phyloP scores from a whole-genome alignment of 2,329 filamentous ascomycete species.

The Phaeoacremonium minimum region DNA sequence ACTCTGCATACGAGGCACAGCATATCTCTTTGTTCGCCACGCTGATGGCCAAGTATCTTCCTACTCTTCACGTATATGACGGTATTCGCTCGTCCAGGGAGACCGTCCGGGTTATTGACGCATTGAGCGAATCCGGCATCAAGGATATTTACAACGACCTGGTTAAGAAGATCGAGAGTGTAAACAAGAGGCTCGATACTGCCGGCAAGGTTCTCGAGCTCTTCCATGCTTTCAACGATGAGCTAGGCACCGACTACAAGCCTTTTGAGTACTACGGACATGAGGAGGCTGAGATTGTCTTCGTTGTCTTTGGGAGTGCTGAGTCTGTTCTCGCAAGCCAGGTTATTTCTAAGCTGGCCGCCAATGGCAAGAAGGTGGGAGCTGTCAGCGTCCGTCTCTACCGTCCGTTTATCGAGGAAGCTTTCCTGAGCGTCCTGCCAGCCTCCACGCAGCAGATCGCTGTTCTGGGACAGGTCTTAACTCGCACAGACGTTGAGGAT shows the following conservation, averaged over 20 bases:
- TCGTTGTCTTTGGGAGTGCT: slow-evolving; percentile 89
- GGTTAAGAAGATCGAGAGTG: slow-evolving; percentile 51
- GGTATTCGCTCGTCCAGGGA: slow-evolving; percentile 70
- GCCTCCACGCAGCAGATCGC: slow-evolving; percentile 70
- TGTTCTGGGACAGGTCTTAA: slow-evolving; percentile 83
- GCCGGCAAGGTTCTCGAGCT: slow-evolving; percentile 68
- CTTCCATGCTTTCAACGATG: slow-evolving; percentile 74
- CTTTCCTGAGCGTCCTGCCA: slow-evolving; percentile 80
- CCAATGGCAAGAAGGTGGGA: slow-evolving; percentile 73
- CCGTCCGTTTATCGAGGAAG: slow-evolving; percentile 91
- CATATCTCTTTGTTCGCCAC: slow-evolving; percentile 81
- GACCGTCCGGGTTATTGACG: slow-evolving; percentile 68
- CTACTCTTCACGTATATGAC: slow-evolving; percentile 77
- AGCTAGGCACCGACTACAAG: slow-evolving; percentile 89
- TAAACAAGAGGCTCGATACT: slow-evolving; percentile 66
- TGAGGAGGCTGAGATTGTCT: slow-evolving; percentile 69
- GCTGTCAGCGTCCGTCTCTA: slow-evolving; percentile 91
- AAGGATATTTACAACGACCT: slow-evolving; percentile 63
- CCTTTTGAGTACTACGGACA: slow-evolving; percentile 95
- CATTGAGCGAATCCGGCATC: slow-evolving; percentile 60
- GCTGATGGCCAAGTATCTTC: slow-evolving; percentile 64
- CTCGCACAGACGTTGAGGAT: slow-evolving; percentile 70
- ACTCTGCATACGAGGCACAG: slow-evolving; percentile 85
- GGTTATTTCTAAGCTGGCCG: slow-evolving; percentile 68
- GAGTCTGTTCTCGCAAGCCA: slow-evolving; percentile 85